Evolutionary conservation across 2,329 filamentous ascomycete genomes (phyloP), one percentile per base, ranked within the genome.

Genomic region (Pyrenophora seminiperda): DNA sequence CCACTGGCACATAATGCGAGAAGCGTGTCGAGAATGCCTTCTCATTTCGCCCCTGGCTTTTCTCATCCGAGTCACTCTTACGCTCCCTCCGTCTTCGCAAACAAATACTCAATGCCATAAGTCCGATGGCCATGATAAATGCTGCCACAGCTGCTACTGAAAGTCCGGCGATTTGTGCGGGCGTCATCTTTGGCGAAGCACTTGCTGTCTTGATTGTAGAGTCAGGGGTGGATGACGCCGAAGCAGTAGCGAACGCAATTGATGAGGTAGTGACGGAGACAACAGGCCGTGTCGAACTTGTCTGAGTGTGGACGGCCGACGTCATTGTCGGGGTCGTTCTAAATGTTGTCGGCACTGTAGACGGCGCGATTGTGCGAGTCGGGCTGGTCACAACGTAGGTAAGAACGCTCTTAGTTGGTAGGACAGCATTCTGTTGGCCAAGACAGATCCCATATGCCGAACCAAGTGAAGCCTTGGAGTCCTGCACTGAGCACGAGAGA

Each of bases 81-180:
- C 59, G 62, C 53, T 72, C 71, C 45, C 63, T 70, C 34, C 70
- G 57, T 44, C 62, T 67, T 38, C 71, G 58, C 9, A 74, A 50
- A 43, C 66, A 74, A 7, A 73, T 61, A 45, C 70, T 70, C 24
- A 73, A 57, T 27, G 65, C 65, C 65, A 74, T 70, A n/a, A 72
- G 59, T 1, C 70, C 72, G 38, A 72, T 66, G n/a, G 70, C 69
- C 43, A 74, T 55, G 20, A 71, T 63, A 38, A 75, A 70, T 4
- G 70, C 63, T 40, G 72, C 67, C 7, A 65, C 67, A 7, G 66
- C 71, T 27, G 72, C 72, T 31, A 74, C 67, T 6, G 70, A 63
- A 11, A 75, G 60, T 5, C 72, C 72, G 7, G 67, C 68, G 46
- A 75, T 74, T 54, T 75, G 71, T 17, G 71, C 69, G 15, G 72